Evolutionary conservation across 225 moss, liverwort and hornwort species (phyloP).

Genomic region (Pleurozium schreberi): DNA sequence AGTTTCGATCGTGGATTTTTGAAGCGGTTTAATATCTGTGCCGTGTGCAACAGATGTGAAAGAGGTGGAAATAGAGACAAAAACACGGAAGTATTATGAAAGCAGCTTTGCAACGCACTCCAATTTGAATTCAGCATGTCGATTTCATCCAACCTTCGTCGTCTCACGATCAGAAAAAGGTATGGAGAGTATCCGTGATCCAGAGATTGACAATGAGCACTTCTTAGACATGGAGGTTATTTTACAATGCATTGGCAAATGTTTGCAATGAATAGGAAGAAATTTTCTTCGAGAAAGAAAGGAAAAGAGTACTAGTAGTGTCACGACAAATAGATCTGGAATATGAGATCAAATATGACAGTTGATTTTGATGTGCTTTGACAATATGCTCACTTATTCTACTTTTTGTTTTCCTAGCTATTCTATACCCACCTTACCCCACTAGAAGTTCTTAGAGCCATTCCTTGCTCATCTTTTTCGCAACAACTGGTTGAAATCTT

Average conservation of each 20-base stretch:
- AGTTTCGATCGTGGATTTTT: neutral
- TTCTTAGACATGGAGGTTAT: neutral
- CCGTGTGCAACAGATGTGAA: conserved; percentile 6
- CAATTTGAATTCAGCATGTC: conserved; percentile 25
- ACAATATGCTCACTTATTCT: neutral
- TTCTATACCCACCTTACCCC: neutral
- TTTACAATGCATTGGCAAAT: neutral
- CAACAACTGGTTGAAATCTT: neutral
- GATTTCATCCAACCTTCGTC: conserved; percentile 41
- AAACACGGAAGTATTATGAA: conserved; percentile 34
- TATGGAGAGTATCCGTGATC: neutral
- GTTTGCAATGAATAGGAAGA: neutral
- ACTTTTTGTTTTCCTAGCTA: neutral
- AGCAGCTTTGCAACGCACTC: conserved; percentile 8
- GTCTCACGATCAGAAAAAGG: conserved; percentile 55
- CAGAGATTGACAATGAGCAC: neutral
- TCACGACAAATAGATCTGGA: neutral
- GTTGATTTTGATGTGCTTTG: neutral
- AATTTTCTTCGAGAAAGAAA: neutral
- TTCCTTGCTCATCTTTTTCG: neutral
- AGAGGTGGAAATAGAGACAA: neutral
- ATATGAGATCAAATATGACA: neutral
- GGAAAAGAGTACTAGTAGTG: neutral
- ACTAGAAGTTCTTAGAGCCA: neutral
- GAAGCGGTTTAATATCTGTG: neutral